Base-by-base conservation (phyloP, 2,329 filamentous ascomycete species). In the Mycocentrospora acerina region DNA sequence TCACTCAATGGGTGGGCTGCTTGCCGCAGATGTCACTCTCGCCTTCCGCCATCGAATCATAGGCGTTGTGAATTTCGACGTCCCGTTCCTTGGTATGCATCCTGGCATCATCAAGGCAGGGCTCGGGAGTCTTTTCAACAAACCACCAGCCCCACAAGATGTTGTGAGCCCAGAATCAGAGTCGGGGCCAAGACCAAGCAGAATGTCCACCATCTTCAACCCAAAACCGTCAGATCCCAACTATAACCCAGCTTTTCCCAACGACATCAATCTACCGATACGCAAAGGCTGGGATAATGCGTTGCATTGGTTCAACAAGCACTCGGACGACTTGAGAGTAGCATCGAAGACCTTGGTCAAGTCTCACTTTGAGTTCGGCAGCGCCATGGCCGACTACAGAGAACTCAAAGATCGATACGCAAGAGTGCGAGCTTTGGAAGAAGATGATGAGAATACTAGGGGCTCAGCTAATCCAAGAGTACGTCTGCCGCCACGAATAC, bases 1-100 rank as follows among this genome's bases (percentile, higher is more conserved):
- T 1, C 90, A 95, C 65, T 94, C 88, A 28, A 91, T 96, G 82
- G 90, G 90, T 12, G 90, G 90, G 2, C 74, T 96, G 16, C 67
- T 96, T 17, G 81, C 86, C 17, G 88, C 87, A 2, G 90, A 96
- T 55, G 79, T 94, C 17, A 82, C 81, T 3, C 71, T 95, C 29
- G 77, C 86, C 63, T 81, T 86, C 50, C 82, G 81, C 47, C 88
- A 95, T 69, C 79, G 82, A 8, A 86, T 95, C 27, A 67, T 95
- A 19, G 90, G 90, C 0, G 83, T 83, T 4, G 74, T 96, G 39
- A 87, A 86, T 39, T 84, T 95, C 32, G 90, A 96, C 66, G 86
- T 87, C 0, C 90, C 90, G 0, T 89, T 94, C 42, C 73, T 95
- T 5, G 90, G 90, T 3, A 85, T 96, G 61, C 89, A 96, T 66